phyloP scores from a whole-genome alignment of 495 filamentous ascomycete genomes.

The Cryomyces minteri region DNA sequence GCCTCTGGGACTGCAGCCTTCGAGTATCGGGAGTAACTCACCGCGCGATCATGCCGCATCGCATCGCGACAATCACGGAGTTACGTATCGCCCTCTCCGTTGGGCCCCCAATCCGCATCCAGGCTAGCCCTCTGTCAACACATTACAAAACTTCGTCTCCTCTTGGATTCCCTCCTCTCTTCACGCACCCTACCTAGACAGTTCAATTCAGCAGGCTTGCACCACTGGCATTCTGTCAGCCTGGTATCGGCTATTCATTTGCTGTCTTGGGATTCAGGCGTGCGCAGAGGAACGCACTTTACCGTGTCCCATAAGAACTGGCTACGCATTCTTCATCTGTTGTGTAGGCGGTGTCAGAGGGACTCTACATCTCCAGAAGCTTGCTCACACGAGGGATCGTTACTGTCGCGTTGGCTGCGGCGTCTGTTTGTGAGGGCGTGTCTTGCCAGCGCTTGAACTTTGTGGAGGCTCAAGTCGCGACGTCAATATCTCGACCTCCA shows the following conservation, averaged over 20 bases:
- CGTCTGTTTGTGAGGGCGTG: too few relatives aligned
- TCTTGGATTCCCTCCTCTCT: neutral
- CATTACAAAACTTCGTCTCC: neutral
- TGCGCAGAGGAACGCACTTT: constrained; percentile 5
- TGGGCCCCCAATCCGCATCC: neutral
- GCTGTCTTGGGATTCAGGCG: constrained; percentile 6
- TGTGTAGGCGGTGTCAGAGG: constrained; percentile 12
- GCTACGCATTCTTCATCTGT: constrained; percentile 5
- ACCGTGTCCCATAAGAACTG: constrained; percentile 9
- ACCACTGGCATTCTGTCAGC: constrained; percentile 1
- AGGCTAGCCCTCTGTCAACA: neutral
- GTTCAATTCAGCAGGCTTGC: constrained; percentile 6
- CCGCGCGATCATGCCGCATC: neutral
- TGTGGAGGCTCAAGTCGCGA: too few relatives aligned
- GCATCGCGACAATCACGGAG: neutral
- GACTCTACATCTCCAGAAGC: constrained; percentile 2
- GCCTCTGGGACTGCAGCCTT: neutral
- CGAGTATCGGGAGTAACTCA: neutral
- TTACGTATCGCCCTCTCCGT: neutral
- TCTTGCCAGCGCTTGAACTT: too few relatives aligned
- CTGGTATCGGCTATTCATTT: neutral
- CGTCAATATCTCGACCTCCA: too few relatives aligned
- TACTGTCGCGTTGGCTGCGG: too few relatives aligned
- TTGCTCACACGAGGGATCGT: too few relatives aligned
- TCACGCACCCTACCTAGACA: constrained; percentile 8